Percentiles rank a stretch among this genome's conserved stretches.
These are phyloP conservation scores for Millerozyma acaciae DNA, from an alignment of 805 yeast species.

Conservation along the genomic window DNA sequence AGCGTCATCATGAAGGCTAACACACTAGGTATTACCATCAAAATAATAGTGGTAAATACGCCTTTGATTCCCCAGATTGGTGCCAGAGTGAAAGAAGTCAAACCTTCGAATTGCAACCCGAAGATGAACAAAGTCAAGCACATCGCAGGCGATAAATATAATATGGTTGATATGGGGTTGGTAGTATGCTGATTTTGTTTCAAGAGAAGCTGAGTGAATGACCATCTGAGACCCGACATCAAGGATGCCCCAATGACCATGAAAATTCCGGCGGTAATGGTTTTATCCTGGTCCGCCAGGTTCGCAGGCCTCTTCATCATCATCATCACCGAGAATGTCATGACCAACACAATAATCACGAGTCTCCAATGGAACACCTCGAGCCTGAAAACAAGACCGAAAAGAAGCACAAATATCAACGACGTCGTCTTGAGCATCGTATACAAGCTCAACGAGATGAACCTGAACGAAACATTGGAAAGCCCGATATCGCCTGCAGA, in stretches of 20 bases:
- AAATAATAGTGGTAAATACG: slow-evolving; percentile 45
- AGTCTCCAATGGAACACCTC: slow-evolving; percentile 72
- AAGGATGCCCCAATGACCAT: slow-evolving; percentile 75
- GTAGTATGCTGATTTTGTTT: slow-evolving; percentile 54
- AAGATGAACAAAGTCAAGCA: slow-evolving; percentile 53
- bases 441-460: slow-evolving; percentile 77
- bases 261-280: slow-evolving; percentile 53
- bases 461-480: slow-evolving; percentile 78
- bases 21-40: slow-evolving; percentile 77
- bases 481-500: slow-evolving; percentile 92
- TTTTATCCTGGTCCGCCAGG: slow-evolving; percentile 12
- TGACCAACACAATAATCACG: slow-evolving; percentile 63
- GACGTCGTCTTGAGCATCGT: slow-evolving; percentile 92
- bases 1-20: slow-evolving; percentile 87
- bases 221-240: slow-evolving; percentile 92
- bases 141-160: slow-evolving; percentile 85
- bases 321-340: slow-evolving; percentile 81
- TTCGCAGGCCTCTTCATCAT: slow-evolving; percentile 58
- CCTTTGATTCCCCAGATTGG: slow-evolving; percentile 68
- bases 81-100: slow-evolving; percentile 46
- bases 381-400: slow-evolving; percentile 77
- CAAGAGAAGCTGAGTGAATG: slow-evolving; percentile 80
- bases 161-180: slow-evolving; percentile 80
- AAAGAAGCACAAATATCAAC: slow-evolving; percentile 80
- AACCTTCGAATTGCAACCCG: slow-evolving; percentile 71